Evolutionary conservation across 352 stramenopile genomes (phyloP).

Genomic region (Phytopythium vexans): DNA sequence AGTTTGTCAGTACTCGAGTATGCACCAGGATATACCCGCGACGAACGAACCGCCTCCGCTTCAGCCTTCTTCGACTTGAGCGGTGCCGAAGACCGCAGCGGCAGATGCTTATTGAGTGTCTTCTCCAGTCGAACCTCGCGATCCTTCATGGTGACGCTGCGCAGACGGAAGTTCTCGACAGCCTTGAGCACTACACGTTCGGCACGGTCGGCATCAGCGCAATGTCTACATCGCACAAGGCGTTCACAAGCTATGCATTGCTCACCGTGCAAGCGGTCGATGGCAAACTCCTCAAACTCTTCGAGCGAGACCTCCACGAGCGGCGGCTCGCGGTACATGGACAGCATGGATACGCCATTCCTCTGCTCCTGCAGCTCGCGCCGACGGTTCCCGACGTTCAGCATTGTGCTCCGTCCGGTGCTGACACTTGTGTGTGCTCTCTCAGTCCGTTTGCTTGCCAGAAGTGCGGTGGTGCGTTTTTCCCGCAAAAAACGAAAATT

Average conservation of each 20-base stretch:
- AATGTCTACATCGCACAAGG: too few species aligned
- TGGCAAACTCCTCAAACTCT: conserved; percentile 97
- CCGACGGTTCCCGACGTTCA: conserved; percentile 81
- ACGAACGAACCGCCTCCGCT: conserved; percentile 35
- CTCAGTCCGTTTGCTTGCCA: background rate
- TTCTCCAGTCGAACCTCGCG: conserved; percentile 79
- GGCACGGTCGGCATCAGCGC: conserved; percentile 15
- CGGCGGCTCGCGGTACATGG: conserved; percentile 94
- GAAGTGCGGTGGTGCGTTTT: conserved; percentile 8
- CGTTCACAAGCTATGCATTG: background rate
- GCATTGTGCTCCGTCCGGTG: conserved; percentile 31
- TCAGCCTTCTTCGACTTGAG: conserved; percentile 52
- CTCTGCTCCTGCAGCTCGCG: conserved; percentile 44
- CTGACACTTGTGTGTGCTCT: background rate
- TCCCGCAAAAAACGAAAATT: conserved; percentile 31
- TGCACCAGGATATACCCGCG: background rate
- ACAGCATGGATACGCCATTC: conserved; percentile 67
- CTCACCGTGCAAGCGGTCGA: conserved; percentile 92
- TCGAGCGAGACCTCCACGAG: conserved; percentile 95
- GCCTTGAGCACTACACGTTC: conserved; percentile 79
- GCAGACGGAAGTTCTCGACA: conserved; percentile 85
- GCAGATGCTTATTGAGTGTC: conserved; percentile 83
- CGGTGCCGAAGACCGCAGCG: conserved; percentile 40
- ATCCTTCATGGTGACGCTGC: conserved; percentile 66
- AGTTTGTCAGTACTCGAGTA: background rate